A percentile compares a stretch with the other conserved stretches of the same genome.
These are phyloP conservation scores for Dictyostelium brefeldianum DNA, from an alignment of 78 protist genomes.

Conservation along the genomic window DNA sequence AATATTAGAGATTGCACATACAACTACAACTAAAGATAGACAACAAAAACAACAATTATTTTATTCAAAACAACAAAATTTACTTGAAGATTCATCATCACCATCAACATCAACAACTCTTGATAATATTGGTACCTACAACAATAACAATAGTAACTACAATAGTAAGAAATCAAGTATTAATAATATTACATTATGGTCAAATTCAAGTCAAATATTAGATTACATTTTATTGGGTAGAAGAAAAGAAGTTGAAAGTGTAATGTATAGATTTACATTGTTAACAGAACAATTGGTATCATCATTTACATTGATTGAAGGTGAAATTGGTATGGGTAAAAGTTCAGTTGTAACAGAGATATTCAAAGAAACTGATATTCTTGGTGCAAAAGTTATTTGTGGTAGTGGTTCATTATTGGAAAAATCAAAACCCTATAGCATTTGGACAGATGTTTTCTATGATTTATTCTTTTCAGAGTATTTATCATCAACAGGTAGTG, in stretches of 20 bases:
- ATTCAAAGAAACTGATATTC: not conserved
- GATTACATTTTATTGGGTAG: conserved; percentile 34
- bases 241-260: conserved; percentile 1
- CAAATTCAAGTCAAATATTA: conserved; percentile 1
- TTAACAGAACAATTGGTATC: conserved; percentile 22
- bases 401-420: conserved; percentile 29
- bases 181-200: not conserved
- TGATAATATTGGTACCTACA: not conserved
- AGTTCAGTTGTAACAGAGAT: conserved; percentile 54
- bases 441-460: conserved; percentile 42
- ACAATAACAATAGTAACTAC: not conserved
- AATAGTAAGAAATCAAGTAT: not conserved
- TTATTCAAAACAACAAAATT: not conserved
- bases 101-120: not conserved
- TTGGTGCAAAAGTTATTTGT: conserved; percentile 41
- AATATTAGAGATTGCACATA: conserved; percentile 32
- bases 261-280: not conserved
- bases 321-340: conserved; percentile 54
- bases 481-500: not conserved
- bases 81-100: not conserved
- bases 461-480: conserved; percentile 49
- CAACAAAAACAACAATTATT: not conserved
- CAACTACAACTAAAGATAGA: conserved; percentile 40
- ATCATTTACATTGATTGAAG: conserved; percentile 35
- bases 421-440: conserved; percentile 17